Evolutionary conservation across 768 basidiomycete species (phyloP), one percentile per base, ranked within the genome.

Genomic region (Psilocybe cyanescens): DNA sequence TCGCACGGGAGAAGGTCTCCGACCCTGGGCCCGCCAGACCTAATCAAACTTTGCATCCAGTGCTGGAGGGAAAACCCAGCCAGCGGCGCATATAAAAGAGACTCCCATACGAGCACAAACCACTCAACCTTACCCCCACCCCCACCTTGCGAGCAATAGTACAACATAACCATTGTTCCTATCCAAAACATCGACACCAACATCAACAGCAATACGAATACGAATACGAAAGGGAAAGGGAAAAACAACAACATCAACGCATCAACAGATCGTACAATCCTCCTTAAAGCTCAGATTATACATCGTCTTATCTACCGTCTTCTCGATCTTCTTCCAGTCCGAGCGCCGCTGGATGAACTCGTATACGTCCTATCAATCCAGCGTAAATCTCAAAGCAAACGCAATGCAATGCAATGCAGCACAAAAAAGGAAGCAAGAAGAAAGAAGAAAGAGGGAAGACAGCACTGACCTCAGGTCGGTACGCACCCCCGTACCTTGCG

Each of bases 321-420:
- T 97, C 74, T 99, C 96, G 61, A 99, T 99, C 79, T 93, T 96
- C 78, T 97, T 97, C 97, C 97, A 99, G 73, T 99, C 97, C 6
- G 93, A 91, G 35, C 96, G 83, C 19, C 96, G 81, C 71, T 95
- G 94, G 68, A 98, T 92, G 68, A 98, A 97, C 74, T 99, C 97
- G 72, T 98, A 98, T 54, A 98, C 83, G 71, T 98, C 97, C 86
- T 90, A 60, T 9, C 51, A 37, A 41, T 35, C 24, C 45, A 8
- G 24, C 55, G 8, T 44, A 14, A 19, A 63, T 19, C 60, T 37
- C 30, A 52, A 50, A 48, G 9, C 8, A 19, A 9, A 28, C 16
- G n/a, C 62, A 14, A 30, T 17, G 48, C n/a, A 24, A 31, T 0
- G n/a, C n/a, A 44, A 44, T 1, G 28, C 51, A 33, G 46, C 60